Percentiles rank a stretch among this genome's conserved stretches.
phyloP scores from a whole-genome alignment of 352 stramenopile species.

The Pythium monospermum region DNA sequence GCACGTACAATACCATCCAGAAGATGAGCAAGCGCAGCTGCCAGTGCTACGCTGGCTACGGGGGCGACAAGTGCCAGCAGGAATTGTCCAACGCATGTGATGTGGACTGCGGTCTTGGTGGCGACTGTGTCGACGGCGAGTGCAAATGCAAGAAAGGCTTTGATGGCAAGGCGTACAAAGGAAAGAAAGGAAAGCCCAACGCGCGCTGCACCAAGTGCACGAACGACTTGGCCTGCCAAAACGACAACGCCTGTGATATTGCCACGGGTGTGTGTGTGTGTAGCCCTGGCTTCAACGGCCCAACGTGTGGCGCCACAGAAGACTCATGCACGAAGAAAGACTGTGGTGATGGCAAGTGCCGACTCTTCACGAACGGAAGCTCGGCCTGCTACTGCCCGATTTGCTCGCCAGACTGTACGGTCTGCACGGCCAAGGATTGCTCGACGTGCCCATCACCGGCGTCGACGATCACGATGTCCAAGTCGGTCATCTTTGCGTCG shows the following conservation, averaged over 20 bases:
- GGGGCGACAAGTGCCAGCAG: conserved; percentile 40
- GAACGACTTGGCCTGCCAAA: conserved; percentile 32
- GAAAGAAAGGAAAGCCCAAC: conserved; percentile 41
- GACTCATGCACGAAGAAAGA: conserved; percentile 27
- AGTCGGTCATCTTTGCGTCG: conserved; percentile 21
- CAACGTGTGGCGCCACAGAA: conserved; percentile 41
- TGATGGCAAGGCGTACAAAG: conserved; percentile 39
- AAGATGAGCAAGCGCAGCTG: conserved; percentile 27
- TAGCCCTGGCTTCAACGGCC: conserved; percentile 30
- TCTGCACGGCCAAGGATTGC: conserved; percentile 24
- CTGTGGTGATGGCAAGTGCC: conserved; percentile 27
- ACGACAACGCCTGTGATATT: conserved; percentile 30
- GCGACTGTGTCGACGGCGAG: conserved; percentile 35
- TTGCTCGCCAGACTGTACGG: conserved; percentile 27
- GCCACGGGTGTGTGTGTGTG: conserved; percentile 33
- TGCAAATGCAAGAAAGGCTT: conserved; percentile 45
- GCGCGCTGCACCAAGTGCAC: conserved; percentile 37
- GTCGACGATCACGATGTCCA: conserved; percentile 24
- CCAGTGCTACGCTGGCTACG: conserved; percentile 35
- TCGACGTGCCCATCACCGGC: conserved; percentile 26
- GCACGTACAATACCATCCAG: conserved; percentile 31
- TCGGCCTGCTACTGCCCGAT: conserved; percentile 30
- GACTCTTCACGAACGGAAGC: conserved; percentile 18
- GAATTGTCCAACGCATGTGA: conserved; percentile 39
- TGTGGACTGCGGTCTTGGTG: conserved; percentile 44